phyloP scores from a whole-genome alignment of 2,329 filamentous ascomycete genomes.

The Trichophyton equinum region DNA sequence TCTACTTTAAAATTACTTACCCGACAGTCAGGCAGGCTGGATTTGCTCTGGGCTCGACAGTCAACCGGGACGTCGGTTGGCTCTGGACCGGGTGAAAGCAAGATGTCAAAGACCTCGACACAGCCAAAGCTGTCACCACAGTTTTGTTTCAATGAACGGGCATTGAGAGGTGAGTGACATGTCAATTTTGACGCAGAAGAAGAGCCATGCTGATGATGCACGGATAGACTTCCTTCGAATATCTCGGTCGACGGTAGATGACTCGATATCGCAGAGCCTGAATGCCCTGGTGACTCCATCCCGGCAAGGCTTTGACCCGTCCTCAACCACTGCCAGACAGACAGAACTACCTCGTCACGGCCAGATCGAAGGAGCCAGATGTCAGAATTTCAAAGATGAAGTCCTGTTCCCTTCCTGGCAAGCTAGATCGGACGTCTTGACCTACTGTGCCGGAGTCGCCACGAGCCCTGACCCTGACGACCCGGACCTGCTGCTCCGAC shows the following conservation, averaged over 20 bases:
- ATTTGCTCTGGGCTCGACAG: constrained; percentile 28
- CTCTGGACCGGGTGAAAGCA: constrained; percentile 3
- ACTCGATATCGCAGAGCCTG: constrained; percentile 84
- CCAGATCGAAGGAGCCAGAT: constrained; percentile 50
- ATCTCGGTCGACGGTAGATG: constrained; percentile 75
- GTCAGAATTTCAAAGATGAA: constrained; percentile 58
- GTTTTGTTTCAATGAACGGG: constrained; percentile 63
- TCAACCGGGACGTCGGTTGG: constrained; percentile 17
- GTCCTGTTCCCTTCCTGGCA: constrained; percentile 87
- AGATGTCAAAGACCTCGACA: constrained; percentile 30
- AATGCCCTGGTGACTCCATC: constrained; percentile 77
- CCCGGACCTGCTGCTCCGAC: constrained; percentile 57
- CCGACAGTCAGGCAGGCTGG: constrained; percentile 24
- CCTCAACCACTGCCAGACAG: constrained; percentile 55
- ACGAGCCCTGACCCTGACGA: constrained; percentile 79
- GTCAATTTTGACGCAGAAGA: too few species aligned
- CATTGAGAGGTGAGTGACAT: constrained; percentile 49
- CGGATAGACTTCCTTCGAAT: constrained; percentile 72
- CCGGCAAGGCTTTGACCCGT: constrained; percentile 59
- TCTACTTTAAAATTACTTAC: not conserved
- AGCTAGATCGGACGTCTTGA: constrained; percentile 64
- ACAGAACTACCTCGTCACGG: constrained; percentile 38
- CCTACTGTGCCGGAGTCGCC: constrained; percentile 80
- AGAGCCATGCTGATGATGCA: constrained; percentile 1
- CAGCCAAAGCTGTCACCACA: constrained; percentile 54